Percentiles rank a stretch among this genome's conserved stretches.
These are phyloP conservation scores for Fusarium sp. DNA, from an alignment of 2,329 filamentous ascomycete genomes.

Conservation along the genomic window DNA sequence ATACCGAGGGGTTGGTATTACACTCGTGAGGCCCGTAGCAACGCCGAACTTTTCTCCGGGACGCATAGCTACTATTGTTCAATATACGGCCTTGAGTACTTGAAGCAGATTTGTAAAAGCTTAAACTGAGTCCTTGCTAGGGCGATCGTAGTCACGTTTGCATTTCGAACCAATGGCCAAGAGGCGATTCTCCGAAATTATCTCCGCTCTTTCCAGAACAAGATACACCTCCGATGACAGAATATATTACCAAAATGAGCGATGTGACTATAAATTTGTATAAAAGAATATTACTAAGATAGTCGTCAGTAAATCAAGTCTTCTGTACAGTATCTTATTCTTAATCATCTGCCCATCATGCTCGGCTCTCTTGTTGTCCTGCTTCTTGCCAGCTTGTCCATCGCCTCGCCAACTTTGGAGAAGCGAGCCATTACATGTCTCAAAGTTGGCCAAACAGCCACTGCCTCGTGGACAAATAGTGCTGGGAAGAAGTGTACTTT, in stretches of 20 bases:
- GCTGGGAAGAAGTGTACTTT: slow-evolving; percentile 56
- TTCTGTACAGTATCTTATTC: fast-evolving
- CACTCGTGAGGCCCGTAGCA: not conserved
- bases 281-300: not conserved
- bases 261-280: not conserved
- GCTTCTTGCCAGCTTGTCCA: slow-evolving; percentile 6
- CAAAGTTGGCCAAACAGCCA: slow-evolving; percentile 49
- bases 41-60: not conserved
- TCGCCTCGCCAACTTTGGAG: slow-evolving; percentile 21
- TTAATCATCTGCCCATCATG: not conserved
- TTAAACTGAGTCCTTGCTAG: too few species aligned
- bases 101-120: not conserved
- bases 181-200: slow-evolving; percentile 28
- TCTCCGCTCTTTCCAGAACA: slow-evolving; percentile 33
- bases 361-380: slow-evolving; percentile 13
- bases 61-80: not conserved
- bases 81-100: fast-evolving
- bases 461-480: slow-evolving; percentile 58
- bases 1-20: not conserved
- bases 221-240: slow-evolving; percentile 37
- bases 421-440: slow-evolving; percentile 38
- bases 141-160: not conserved
- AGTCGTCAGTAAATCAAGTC: not conserved
- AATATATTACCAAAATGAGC: slow-evolving; percentile 1
- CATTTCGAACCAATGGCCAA: not conserved